phyloP scores from a whole-genome alignment of 225 moss, liverwort and hornwort genomes.

The Asterella californica region DNA sequence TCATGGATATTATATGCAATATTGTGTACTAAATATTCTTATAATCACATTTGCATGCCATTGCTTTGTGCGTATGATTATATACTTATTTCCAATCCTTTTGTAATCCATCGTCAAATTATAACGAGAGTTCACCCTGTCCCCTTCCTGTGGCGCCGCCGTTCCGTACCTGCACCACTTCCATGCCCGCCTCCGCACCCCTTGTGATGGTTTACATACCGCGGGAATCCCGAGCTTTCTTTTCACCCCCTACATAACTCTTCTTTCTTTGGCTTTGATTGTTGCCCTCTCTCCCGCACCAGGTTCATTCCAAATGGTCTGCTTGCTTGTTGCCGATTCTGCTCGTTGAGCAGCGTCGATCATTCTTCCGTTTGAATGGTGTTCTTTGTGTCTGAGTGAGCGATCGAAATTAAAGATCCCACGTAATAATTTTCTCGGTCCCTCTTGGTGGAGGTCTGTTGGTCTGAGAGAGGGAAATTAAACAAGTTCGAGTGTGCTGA shows the following conservation, averaged over 20 bases:
- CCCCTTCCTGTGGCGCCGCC: background rate
- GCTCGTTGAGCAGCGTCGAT: background rate
- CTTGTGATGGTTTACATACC: background rate
- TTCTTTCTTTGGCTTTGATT: background rate
- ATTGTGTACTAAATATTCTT: too few relatives aligned
- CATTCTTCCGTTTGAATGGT: background rate
- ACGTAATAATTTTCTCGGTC: background rate
- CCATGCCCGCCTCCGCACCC: background rate
- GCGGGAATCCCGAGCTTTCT: background rate
- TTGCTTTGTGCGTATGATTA: too few relatives aligned
- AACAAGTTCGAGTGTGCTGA: background rate
- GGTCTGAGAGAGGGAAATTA: background rate
- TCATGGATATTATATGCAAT: too few relatives aligned
- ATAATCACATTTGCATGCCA: too few relatives aligned
- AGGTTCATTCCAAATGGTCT: too few relatives aligned
- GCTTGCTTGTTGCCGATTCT: background rate
- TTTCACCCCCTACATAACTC: background rate
- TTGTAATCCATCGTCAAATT: too few relatives aligned
- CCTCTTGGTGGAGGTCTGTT: background rate
- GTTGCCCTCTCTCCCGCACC: background rate
- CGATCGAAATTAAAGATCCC: background rate
- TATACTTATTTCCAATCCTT: too few relatives aligned
- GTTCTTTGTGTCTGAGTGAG: too few relatives aligned
- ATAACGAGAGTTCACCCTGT: too few relatives aligned
- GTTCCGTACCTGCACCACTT: background rate